phyloP scores from a whole-genome alignment of 495 filamentous ascomycete species.

The Aspergillus indologenus region DNA sequence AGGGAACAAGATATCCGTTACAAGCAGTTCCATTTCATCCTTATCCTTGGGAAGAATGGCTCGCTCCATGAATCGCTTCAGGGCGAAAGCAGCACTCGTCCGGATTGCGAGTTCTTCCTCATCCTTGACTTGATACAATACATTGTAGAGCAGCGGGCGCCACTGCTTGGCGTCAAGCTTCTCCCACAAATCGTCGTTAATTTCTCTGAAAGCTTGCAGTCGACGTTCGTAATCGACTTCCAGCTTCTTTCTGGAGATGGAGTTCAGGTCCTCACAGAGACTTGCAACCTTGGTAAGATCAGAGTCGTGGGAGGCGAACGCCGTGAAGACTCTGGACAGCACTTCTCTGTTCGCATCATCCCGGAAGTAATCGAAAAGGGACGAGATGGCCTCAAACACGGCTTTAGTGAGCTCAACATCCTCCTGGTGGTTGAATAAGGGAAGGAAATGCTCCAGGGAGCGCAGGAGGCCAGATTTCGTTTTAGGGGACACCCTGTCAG shows the following conservation, averaged over 20 bases:
- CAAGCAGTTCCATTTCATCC: constrained; percentile 48
- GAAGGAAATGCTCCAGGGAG: constrained; percentile 72
- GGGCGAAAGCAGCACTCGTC: constrained; percentile 74
- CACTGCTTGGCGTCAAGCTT: constrained; percentile 72
- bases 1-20: constrained; percentile 65
- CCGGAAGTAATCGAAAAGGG: constrained; percentile 82
- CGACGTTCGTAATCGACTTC: constrained; percentile 85
- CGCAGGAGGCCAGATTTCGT: constrained; percentile 77
- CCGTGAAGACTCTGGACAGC: constrained; percentile 66
- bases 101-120: constrained; percentile 84
- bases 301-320: constrained; percentile 61
- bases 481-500: constrained; percentile 72
- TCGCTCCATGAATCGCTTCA: constrained; percentile 77
- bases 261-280: constrained; percentile 78
- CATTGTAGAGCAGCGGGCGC: constrained; percentile 86
- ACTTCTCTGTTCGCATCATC: constrained; percentile 70
- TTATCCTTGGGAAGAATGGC: constrained; percentile 35
- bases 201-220: constrained; percentile 67
- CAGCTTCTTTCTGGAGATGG: constrained; percentile 62
- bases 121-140: constrained; percentile 83
- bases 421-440: constrained; percentile 54
- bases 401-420: constrained; percentile 41
- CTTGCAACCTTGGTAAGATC: constrained; percentile 60
- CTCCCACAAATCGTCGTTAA: constrained; percentile 55
- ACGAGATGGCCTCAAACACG: constrained; percentile 62